Base-by-base conservation (phyloP, 495 filamentous ascomycete species). In the Clavariopsis aquatica region DNA sequence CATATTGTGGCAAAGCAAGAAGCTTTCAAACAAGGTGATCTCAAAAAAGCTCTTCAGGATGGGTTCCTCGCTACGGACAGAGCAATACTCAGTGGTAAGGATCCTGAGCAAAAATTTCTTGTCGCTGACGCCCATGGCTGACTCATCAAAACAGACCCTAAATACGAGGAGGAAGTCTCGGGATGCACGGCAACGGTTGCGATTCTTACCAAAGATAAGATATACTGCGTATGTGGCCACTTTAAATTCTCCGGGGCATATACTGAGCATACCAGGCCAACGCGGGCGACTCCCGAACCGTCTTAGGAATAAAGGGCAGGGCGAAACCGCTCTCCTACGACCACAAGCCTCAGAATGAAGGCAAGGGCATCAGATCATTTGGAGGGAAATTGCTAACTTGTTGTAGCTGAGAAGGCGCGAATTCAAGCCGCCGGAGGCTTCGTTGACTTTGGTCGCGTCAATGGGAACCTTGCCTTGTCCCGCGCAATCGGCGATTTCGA, bases 401-500 rank as follows among this genome's bases (percentile, higher is more conserved):
- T 43, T 68, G 68, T 73, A 97, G 93, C 87, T 75, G 94, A 98
- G 77, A 98, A 96, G 79, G 92, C 94, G 49, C 83, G 94, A 74
- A 98, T 98, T 74, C 90, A 85, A 69, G 93, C 93, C 34, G 94
- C 94, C 2, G 94, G 94, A 70, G 94, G 94, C 49, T 98, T 98
- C 72, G 94, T 98, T 69, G 94, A 98, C 78, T 98, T 98, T 72
- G 94, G 93, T 52, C 89, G 94, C 72, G 94, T 98, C 66, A 98
- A 98, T 75, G 94, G 94, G 69, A 98, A 98, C 74, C 86, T 98
- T 52, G 94, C 94, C n/a, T 82, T 98, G 41, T 98, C 95, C 52
- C 88, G 94, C 73, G 94, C 94, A 66, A 97, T 98, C 72, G 94
- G 94, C 66, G 94, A 98, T 78, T 98, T 98, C 72, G 94, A 98